Evolutionary conservation across 139 green algal genomes (phyloP).

Genomic region (Limnomonas spitsbergensis): DNA sequence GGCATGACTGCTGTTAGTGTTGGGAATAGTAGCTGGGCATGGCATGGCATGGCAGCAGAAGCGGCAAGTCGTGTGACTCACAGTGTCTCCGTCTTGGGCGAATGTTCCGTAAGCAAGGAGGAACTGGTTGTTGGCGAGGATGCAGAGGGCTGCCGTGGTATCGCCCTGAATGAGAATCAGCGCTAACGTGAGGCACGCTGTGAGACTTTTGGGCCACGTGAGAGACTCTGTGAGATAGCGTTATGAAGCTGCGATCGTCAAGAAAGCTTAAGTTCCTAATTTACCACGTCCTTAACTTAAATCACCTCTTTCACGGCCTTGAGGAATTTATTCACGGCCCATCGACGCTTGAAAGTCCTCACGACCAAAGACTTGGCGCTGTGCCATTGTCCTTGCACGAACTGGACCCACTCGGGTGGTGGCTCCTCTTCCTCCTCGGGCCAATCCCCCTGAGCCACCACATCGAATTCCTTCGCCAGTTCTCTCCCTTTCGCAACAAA

Average conservation of each 20-base stretch:
- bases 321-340: background rate
- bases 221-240: too few relatives aligned
- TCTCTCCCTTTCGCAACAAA: too few relatives aligned
- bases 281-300: too few relatives aligned
- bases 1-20: too few relatives aligned
- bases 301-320: conserved; percentile 1
- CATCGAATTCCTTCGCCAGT: too few relatives aligned
- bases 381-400: background rate
- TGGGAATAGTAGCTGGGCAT: too few relatives aligned
- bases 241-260: too few relatives aligned
- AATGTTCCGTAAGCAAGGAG: background rate
- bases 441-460: background rate
- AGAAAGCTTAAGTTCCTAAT: too few relatives aligned
- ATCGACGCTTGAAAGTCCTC: background rate
- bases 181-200: background rate
- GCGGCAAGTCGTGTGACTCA: background rate
- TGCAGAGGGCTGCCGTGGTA: background rate
- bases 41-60: too few relatives aligned
- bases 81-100: conserved; percentile 11
- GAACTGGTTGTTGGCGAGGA: conserved; percentile 11
- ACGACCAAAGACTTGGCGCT: background rate
- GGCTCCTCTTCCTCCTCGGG: background rate
- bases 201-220: too few relatives aligned
- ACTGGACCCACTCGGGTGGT: background rate
- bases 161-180: background rate